Percentiles rank a stretch among this genome's conserved stretches.
phyloP scores from a whole-genome alignment of 176 grass and related monocot species.

The Phyllostachys edulis region DNA sequence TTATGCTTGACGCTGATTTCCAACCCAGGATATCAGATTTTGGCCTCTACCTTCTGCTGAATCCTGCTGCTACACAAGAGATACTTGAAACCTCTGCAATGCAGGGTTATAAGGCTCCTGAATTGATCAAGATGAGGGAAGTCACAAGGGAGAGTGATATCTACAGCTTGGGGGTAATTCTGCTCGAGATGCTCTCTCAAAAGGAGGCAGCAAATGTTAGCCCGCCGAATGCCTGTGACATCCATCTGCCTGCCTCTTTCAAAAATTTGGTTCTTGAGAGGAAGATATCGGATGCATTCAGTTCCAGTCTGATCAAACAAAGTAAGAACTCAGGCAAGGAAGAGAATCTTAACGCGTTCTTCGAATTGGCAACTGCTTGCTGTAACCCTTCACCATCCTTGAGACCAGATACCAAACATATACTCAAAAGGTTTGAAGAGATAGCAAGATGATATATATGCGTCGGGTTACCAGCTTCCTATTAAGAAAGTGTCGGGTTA shows the following conservation, averaged over 20 bases:
- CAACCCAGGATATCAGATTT: slow-evolving; percentile 83
- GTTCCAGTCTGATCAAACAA: slow-evolving; percentile 51
- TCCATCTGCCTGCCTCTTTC: slow-evolving; percentile 61
- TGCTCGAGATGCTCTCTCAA: slow-evolving; percentile 86
- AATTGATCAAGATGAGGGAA: slow-evolving; percentile 86
- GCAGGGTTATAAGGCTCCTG: slow-evolving; percentile 80
- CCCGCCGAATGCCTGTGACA: slow-evolving; percentile 42
- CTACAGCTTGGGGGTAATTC: slow-evolving; percentile 73
- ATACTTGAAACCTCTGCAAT: slow-evolving; percentile 72
- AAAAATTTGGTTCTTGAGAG: slow-evolving; percentile 74
- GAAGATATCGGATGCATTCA: slow-evolving; percentile 63
- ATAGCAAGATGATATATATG: slow-evolving; percentile 38
- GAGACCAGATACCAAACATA: slow-evolving; percentile 62
- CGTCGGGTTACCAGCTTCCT: not conserved
- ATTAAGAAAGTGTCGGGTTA: slow-evolving; percentile 9
- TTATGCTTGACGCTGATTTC: slow-evolving; percentile 87
- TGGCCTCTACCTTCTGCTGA: slow-evolving; percentile 81
- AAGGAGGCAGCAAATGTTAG: slow-evolving; percentile 47
- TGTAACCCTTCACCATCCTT: slow-evolving; percentile 72
- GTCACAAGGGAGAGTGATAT: slow-evolving; percentile 62
- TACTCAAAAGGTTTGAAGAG: slow-evolving; percentile 62
- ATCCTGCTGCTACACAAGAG: slow-evolving; percentile 53
- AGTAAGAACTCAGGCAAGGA: slow-evolving; percentile 55
- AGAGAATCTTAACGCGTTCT: slow-evolving; percentile 45
- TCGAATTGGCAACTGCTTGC: slow-evolving; percentile 56